Conservation (phyloP, 2,329 filamentous ascomycete species). For the Ceratocystiopsis brevicomis region DNA sequence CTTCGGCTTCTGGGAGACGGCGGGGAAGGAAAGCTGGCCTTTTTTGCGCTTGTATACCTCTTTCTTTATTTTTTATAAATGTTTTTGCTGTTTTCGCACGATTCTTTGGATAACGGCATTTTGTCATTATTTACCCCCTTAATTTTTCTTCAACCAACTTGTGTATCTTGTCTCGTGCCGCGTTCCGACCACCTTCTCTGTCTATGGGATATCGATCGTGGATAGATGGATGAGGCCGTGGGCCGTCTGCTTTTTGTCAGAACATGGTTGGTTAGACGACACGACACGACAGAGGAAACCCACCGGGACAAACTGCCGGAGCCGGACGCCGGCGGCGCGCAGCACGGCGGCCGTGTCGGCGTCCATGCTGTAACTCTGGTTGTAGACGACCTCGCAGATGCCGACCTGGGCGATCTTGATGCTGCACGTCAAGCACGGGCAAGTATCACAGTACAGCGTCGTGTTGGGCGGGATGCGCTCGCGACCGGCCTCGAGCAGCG, state of each 20-base stretch:
- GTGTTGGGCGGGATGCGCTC: slow-evolving; percentile 64
- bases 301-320: slow-evolving; percentile 78
- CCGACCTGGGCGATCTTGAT: slow-evolving; percentile 98
- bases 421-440: slow-evolving; percentile 89
- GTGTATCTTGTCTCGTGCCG: background rate
- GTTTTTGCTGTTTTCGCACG: slow-evolving; percentile 9
- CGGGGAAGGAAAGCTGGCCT: background rate
- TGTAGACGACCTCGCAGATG: slow-evolving; percentile 89
- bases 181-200: background rate
- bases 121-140: slow-evolving; percentile 1
- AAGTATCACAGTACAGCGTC: slow-evolving; percentile 87
- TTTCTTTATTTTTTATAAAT: slow-evolving; percentile 3
- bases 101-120: slow-evolving; percentile 7
- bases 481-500: slow-evolving; percentile 78
- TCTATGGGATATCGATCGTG: slow-evolving; percentile 22
- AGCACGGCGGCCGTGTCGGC: slow-evolving; percentile 66
- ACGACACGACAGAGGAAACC: slow-evolving; percentile 19
- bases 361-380: slow-evolving; percentile 89
- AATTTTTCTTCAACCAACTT: background rate
- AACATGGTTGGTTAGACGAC: background rate
- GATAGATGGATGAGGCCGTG: slow-evolving; percentile 47
- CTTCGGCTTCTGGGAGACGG: slow-evolving; percentile 1
- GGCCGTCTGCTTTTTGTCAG: slow-evolving; percentile 27
- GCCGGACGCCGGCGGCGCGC: slow-evolving; percentile 58
- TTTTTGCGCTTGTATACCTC: slow-evolving; percentile 7